A percentile compares a stretch with the other conserved stretches of the same genome.
These are phyloP conservation scores for Moricandia arvensis DNA, from an alignment of 345 rosid species.

Conservation along the genomic window DNA sequence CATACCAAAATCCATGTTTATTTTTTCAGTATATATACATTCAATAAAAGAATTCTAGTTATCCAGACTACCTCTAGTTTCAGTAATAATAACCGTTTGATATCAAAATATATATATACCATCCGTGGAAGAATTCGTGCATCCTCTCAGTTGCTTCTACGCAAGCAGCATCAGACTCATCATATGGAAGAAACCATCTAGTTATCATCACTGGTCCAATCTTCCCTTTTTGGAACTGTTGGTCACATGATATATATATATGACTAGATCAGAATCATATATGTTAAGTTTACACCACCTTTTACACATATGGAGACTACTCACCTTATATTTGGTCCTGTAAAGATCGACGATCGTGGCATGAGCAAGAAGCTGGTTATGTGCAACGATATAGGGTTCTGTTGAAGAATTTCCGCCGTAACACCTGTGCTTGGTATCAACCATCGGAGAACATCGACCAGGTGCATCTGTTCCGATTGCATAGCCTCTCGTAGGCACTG, in stretches of 20 bases:
- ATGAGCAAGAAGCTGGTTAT: slow-evolving; percentile 1
- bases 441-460: background rate
- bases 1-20: too few species aligned
- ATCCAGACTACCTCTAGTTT: too few species aligned
- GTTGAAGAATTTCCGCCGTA: background rate
- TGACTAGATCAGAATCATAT: background rate
- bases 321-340: background rate
- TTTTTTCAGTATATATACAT: too few species aligned
- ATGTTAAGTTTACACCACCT: background rate
- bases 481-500: background rate
- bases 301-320: background rate
- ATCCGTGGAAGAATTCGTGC: background rate
- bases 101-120: background rate
- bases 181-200: background rate
- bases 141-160: background rate
- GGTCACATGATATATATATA: background rate
- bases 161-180: background rate
- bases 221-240: background rate
- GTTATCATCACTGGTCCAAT: background rate
- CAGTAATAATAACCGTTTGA: too few species aligned
- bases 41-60: too few species aligned
- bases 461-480: background rate
- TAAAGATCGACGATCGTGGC: background rate
- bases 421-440: background rate
- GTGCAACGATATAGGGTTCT: background rate